These are phyloP conservation scores for Skeletonema marinoi DNA, from an alignment of 108 stramenopile genomes.

Conservation along the genomic window DNA sequence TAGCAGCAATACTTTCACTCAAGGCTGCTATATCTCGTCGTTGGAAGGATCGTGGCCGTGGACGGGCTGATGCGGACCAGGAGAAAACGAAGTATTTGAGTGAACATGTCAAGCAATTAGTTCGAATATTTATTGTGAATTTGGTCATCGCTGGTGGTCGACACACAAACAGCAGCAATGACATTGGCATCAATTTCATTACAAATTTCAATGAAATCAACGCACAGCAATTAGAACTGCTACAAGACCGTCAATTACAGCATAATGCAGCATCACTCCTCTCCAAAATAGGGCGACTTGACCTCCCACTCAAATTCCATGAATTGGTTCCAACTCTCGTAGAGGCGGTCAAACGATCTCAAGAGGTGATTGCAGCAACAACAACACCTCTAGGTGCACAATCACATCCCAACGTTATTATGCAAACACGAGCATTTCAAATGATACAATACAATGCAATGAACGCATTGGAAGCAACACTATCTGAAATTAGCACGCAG, in stretches of 20 bases:
- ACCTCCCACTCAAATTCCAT: conserved; percentile 44
- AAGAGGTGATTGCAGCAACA: conserved; percentile 1
- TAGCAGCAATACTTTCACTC: conserved; percentile 32
- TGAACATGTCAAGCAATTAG: conserved; percentile 25
- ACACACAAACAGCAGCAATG: neutral
- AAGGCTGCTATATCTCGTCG: conserved; percentile 31
- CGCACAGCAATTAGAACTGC: conserved; percentile 7
- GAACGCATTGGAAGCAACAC: conserved; percentile 22
- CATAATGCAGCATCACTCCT: conserved; percentile 26
- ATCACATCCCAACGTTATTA: too few species aligned
- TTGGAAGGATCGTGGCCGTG: conserved; percentile 48
- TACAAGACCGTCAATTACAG: conserved; percentile 27
- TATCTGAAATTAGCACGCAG: conserved; percentile 30
- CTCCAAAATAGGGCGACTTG: conserved; percentile 31
- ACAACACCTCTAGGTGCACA: neutral
- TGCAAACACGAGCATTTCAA: conserved; percentile 4
- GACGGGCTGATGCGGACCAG: neutral
- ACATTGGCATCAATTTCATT: neutral
- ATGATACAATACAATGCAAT: conserved; percentile 17
- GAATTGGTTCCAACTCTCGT: conserved; percentile 41
- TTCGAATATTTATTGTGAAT: conserved; percentile 16
- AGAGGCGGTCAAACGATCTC: conserved; percentile 5
- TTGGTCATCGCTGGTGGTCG: conserved; percentile 17
- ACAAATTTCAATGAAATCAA: neutral
- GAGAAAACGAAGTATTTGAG: conserved; percentile 6